Evolutionary conservation across 768 basidiomycete genomes (phyloP).

Genomic region (Leccinum ochraceum): DNA sequence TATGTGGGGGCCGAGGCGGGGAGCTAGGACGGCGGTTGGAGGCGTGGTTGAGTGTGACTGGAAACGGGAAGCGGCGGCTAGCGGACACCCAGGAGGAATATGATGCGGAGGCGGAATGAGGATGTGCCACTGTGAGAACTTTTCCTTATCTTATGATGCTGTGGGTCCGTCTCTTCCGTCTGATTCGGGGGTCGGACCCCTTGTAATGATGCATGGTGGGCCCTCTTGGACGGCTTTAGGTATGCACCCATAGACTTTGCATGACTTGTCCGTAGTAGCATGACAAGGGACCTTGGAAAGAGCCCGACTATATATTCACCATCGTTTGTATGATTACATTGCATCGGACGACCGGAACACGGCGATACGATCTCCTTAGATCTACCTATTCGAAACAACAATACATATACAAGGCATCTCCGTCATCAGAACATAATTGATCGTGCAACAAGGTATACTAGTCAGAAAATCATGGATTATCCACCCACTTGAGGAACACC

Average conservation of each 20-base stretch:
- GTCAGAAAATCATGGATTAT: too few species aligned
- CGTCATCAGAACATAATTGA: too few species aligned
- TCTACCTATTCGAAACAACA: too few species aligned
- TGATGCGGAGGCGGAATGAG: slow-evolving; percentile 11
- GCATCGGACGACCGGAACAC: too few species aligned
- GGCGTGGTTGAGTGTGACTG: slow-evolving; percentile 52
- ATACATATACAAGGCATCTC: too few species aligned
- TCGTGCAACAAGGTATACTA: too few species aligned
- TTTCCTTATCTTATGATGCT: neutral
- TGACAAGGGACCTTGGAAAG: neutral
- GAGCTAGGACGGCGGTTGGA: slow-evolving; percentile 76
- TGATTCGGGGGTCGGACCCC: neutral
- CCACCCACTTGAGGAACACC: too few species aligned
- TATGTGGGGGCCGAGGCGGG: slow-evolving; percentile 77
- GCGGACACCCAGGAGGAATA: too few species aligned
- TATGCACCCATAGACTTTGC: slow-evolving; percentile 1
- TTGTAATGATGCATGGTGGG: neutral
- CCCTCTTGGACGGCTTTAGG: neutral
- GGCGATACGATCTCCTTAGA: too few species aligned
- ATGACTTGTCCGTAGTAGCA: neutral
- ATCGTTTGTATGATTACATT: too few species aligned
- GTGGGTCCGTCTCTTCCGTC: neutral
- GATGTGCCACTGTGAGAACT: slow-evolving; percentile 14
- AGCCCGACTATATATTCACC: neutral
- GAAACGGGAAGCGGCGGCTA: neutral